These are phyloP conservation scores for Alternaria gaisen DNA, from an alignment of 2,329 filamentous ascomycete species.

Conservation along the genomic window DNA sequence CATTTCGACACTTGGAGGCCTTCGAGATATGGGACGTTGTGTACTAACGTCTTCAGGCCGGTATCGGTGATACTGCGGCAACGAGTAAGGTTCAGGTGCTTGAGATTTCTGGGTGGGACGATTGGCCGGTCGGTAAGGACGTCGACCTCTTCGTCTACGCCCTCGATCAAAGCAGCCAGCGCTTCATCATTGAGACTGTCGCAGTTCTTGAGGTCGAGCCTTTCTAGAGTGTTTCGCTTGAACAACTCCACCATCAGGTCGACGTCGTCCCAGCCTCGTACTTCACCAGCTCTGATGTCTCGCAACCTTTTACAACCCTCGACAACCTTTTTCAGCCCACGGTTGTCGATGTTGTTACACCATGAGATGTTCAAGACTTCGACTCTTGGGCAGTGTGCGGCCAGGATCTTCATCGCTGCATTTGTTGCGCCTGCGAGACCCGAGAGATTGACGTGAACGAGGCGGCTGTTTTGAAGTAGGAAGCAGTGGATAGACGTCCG, in stretches of 20 bases:
- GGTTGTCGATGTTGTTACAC: conserved; percentile 85
- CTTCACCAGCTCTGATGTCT: conserved; percentile 83
- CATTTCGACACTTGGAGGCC: conserved; percentile 85
- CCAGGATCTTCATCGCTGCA: conserved; percentile 84
- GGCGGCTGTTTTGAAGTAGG: conserved; percentile 77
- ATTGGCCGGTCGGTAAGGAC: conserved; percentile 78
- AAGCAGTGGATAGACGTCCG: conserved; percentile 79
- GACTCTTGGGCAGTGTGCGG: conserved; percentile 80
- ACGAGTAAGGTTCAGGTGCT: conserved; percentile 84
- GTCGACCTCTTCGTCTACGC: conserved; percentile 79
- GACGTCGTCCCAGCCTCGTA: conserved; percentile 78
- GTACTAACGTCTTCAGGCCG: conserved; percentile 75
- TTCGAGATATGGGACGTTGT: conserved; percentile 80
- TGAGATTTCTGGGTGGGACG: conserved; percentile 79
- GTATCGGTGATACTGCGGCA: conserved; percentile 77
- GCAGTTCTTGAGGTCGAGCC: conserved; percentile 83
- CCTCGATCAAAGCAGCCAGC: conserved; percentile 77
- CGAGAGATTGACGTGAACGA: conserved; percentile 87
- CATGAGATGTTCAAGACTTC: conserved; percentile 89
- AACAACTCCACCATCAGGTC: conserved; percentile 79
- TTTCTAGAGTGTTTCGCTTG: conserved; percentile 79
- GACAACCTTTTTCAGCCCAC: conserved; percentile 76
- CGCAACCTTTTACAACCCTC: conserved; percentile 75
- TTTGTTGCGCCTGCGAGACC: conserved; percentile 83
- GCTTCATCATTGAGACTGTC: conserved; percentile 78